Percentiles rank a stretch among this genome's conserved stretches.
These are phyloP conservation scores for Verticillium alfalfae DNA, from an alignment of 2,329 filamentous ascomycete genomes.

Conservation along the genomic window DNA sequence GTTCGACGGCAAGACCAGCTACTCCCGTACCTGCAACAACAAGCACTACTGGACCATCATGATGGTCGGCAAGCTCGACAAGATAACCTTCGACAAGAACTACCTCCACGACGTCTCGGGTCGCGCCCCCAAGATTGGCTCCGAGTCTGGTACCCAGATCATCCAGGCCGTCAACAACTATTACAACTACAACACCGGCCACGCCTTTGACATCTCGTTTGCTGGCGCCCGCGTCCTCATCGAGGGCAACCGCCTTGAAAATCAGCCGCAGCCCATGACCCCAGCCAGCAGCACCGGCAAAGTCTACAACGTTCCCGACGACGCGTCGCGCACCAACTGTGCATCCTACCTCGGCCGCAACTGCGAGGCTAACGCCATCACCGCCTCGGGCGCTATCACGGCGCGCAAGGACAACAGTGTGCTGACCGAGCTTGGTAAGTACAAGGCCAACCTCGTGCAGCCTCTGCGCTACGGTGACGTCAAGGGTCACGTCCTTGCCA, in stretches of 20 bases:
- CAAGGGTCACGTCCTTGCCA: constrained; percentile 4
- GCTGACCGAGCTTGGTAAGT: constrained; percentile 6
- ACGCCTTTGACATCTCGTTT: constrained; percentile 34
- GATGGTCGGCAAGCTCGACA: constrained; percentile 30
- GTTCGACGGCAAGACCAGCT: constrained; percentile 34
- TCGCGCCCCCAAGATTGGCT: constrained; percentile 34
- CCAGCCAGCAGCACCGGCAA: constrained; percentile 15
- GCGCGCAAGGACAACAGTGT: constrained; percentile 2
- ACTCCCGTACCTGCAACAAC: constrained; percentile 35
- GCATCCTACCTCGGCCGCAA: constrained; percentile 18
- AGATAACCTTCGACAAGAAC: constrained; percentile 36
- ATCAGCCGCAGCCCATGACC: constrained; percentile 31
- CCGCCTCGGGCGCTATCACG: constrained; percentile 19
- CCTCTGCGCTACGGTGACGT: constrained; percentile 3
- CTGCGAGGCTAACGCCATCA: constrained; percentile 20
- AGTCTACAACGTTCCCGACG: constrained; percentile 13
- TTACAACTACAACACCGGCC: constrained; percentile 32
- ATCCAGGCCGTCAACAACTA: constrained; percentile 36
- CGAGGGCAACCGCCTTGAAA: constrained; percentile 39
- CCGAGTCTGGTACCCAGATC: constrained; percentile 14
- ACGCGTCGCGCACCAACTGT: constrained; percentile 9
- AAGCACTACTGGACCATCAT: constrained; percentile 42
- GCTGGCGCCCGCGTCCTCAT: constrained; percentile 23
- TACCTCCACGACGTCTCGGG: constrained; percentile 38
- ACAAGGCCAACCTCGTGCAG: constrained; percentile 4